Base-by-base conservation (phyloP, 164 flowering plant genomes). In the Macadamia tetraphylla region DNA sequence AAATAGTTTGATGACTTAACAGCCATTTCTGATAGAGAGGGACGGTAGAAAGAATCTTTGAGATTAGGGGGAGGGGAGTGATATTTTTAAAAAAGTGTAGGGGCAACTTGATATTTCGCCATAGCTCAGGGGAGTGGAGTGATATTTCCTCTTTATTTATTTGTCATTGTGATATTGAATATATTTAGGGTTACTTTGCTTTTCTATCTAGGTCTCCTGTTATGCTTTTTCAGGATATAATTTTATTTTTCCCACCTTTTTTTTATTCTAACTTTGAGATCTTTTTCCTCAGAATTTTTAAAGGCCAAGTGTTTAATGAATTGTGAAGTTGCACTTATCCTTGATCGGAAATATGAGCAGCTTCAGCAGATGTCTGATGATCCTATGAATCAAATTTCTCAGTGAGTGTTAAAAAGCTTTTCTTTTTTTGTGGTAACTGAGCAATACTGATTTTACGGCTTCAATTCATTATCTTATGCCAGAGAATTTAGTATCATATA, bases 301-400 rank as follows among this genome's bases (percentile, higher is more conserved):
- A 95, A 90, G 84, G 99, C 97, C 48, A 95, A 95, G 76, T 95
- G 99, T 74, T 77, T 95, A 69, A 95, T 92, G 98, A 95, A 95
- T 67, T 89, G 97, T 70, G 98, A 95, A 74, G 99, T 95, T 23
- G 77, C 99, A 13, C 72, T 95, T 58, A 92, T 95, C 77, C 90
- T 95, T 53, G 99, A 92, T 43, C 97, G 82, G 60, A 90, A 85
- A 71, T 90, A 81, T 76, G 98, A 95, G 79, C 97, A 94, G 81
- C 87, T 92, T 70, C 94, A 90, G 70, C 91, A 87, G 78, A 88
- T 77, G 85, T 80, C 96, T 51, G 98, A 87, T 0, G 99, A 95
- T 75, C 92, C 99, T 4, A 72, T 80, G 83, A 89, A 89, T 74
- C 97, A 90, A 80, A 76, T 92, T 68, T 90, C 99, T 60, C 99